Percentiles rank a stretch among this genome's conserved stretches.
phyloP scores from a whole-genome alignment of 306 rosid genomes.

The Arachis hypogaea region DNA sequence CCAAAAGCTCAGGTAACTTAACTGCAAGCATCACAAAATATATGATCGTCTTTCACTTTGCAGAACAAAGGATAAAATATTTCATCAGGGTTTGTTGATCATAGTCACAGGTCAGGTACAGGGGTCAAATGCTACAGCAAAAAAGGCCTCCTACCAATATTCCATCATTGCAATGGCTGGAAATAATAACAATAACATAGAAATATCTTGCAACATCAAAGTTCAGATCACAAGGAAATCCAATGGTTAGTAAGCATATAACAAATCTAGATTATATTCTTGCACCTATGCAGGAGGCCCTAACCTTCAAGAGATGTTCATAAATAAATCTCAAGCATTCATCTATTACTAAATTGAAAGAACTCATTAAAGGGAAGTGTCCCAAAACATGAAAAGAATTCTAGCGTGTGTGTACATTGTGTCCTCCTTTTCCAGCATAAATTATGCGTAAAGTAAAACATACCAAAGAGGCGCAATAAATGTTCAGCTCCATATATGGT shows the following conservation, averaged over 20 bases:
- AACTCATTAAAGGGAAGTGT: slow-evolving; percentile 8
- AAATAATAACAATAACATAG: slow-evolving; percentile 21
- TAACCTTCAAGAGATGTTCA: slow-evolving; percentile 13
- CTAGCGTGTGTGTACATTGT: slow-evolving; percentile 1
- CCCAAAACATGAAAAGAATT: slow-evolving; percentile 7
- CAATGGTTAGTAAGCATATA: slow-evolving; percentile 17
- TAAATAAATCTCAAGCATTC: slow-evolving; percentile 25
- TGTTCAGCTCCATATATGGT: slow-evolving; percentile 94
- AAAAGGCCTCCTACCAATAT: slow-evolving; percentile 5
- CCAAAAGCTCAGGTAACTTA: slow-evolving; percentile 91
- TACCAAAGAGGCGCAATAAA: slow-evolving; percentile 94
- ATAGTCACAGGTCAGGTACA: slow-evolving; percentile 16
- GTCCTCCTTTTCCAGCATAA: slow-evolving; percentile 30
- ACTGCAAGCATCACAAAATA: slow-evolving; percentile 69
- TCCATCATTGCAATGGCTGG: slow-evolving; percentile 2
- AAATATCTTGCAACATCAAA: slow-evolving; percentile 45
- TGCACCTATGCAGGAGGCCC: slow-evolving; percentile 8
- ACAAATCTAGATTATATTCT: slow-evolving; percentile 12
- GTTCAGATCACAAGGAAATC: slow-evolving; percentile 56
- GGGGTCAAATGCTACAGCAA: slow-evolving; percentile 21
- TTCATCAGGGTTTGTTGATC: slow-evolving; percentile 37
- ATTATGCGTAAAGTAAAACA: slow-evolving; percentile 37
- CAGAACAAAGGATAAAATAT: slow-evolving; percentile 18
- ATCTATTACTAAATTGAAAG: not conserved
- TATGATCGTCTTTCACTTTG: slow-evolving; percentile 8